phyloP scores from a whole-genome alignment of 768 basidiomycete species.

The Rickenella mellea region DNA sequence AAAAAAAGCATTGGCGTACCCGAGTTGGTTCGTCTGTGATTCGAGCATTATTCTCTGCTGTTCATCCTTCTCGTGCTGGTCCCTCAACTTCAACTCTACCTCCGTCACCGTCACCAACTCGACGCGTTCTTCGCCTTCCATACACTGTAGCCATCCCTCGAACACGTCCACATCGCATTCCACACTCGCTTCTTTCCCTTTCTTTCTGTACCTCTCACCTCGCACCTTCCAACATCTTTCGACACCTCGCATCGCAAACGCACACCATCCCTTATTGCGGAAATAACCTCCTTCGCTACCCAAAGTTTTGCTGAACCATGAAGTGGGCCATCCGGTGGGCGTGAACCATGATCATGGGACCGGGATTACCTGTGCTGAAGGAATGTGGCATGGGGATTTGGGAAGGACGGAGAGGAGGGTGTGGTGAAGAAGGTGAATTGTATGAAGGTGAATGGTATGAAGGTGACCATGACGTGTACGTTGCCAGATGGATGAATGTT shows the following conservation, averaged over 20 bases:
- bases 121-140: constrained; percentile 45
- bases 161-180: constrained; percentile 23
- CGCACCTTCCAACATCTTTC: constrained; percentile 59
- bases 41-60: background rate
- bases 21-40: background rate
- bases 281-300: constrained; percentile 69
- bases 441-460: constrained; percentile 24
- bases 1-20: too few relatives aligned
- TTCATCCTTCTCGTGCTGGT: background rate
- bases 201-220: constrained; percentile 39
- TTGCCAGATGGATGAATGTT: constrained; percentile 56
- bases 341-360: background rate
- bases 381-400: too few relatives aligned
- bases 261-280: constrained; percentile 71
- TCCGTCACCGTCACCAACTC: constrained; percentile 59
- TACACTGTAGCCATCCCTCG: constrained; percentile 25
- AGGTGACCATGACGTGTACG: constrained; percentile 45
- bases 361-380: too few relatives aligned
- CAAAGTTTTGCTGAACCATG: constrained; percentile 64
- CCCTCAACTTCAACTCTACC: constrained; percentile 22
- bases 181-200: constrained; percentile 10
- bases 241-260: constrained; percentile 76
- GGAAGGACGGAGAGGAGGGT: too few relatives aligned
- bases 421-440: too few relatives aligned
- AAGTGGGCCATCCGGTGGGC: constrained; percentile 44